Conservation (phyloP, 2,329 filamentous ascomycete genomes). For the Acephala macrosclerotiorum region DNA sequence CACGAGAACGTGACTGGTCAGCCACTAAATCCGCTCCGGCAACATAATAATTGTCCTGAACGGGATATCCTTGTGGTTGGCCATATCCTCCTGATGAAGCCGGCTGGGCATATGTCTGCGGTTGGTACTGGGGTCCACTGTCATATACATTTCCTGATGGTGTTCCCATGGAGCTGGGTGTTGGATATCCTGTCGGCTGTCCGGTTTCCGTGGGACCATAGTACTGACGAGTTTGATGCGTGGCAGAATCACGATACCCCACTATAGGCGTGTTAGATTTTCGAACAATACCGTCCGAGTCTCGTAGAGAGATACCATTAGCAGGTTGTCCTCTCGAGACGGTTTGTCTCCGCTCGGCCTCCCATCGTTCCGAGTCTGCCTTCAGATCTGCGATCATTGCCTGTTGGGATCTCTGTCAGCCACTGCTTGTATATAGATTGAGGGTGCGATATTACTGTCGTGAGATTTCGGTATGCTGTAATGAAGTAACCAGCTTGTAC, state of each 20-base stretch:
- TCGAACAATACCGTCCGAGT: constrained; percentile 42
- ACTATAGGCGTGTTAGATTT: constrained; percentile 47
- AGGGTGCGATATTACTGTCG: constrained; percentile 62
- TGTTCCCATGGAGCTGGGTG: constrained; percentile 26
- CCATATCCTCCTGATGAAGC: constrained; percentile 37
- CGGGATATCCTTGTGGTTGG: constrained; percentile 35
- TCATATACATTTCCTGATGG: constrained; percentile 39
- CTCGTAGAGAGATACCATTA: constrained; percentile 46
- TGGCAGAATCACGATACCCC: constrained; percentile 44
- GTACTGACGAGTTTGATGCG: constrained; percentile 46
- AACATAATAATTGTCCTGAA: constrained; percentile 40
- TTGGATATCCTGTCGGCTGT: constrained; percentile 33
- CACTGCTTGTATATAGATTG: constrained; percentile 15
- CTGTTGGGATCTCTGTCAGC: constrained; percentile 44
- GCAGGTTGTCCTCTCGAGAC: constrained; percentile 39
- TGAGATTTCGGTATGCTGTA: constrained; percentile 80
- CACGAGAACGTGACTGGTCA: constrained; percentile 29
- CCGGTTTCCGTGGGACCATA: constrained; percentile 43
- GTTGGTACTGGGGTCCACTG: constrained; percentile 32
- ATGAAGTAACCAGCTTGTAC: constrained; percentile 77
- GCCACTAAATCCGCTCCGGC: constrained; percentile 38
- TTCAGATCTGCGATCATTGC: constrained; percentile 63
- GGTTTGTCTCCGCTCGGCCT: constrained; percentile 44
- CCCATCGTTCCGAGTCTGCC: constrained; percentile 59
- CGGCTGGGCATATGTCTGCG: constrained; percentile 35